These are phyloP conservation scores for Pseudevernia furfuracea DNA, from an alignment of 495 filamentous ascomycete genomes.

Conservation along the genomic window DNA sequence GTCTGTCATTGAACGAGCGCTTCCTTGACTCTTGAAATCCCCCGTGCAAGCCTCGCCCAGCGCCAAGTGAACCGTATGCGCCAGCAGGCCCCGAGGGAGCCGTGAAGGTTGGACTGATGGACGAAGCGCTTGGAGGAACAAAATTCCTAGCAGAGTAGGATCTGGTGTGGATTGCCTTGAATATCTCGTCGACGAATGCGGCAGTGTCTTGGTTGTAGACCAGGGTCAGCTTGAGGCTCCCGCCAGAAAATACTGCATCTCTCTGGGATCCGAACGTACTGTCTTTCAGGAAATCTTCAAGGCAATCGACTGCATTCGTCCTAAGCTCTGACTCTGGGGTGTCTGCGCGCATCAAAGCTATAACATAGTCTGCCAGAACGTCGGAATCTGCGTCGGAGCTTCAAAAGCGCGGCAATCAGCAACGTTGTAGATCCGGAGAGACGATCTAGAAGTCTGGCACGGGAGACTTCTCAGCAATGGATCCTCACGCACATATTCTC, in stretches of 20 bases:
- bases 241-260: not conserved
- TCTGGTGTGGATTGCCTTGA: slow-evolving; percentile 60
- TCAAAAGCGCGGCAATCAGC: slow-evolving; percentile 7
- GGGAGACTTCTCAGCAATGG: not conserved
- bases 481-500: slow-evolving; percentile 75
- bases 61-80: slow-evolving; percentile 25
- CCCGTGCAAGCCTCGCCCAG: slow-evolving; percentile 20
- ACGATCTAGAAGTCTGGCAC: not conserved
- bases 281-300: slow-evolving; percentile 83
- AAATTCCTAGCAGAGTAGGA: slow-evolving; percentile 51
- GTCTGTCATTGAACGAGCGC: slow-evolving; percentile 52
- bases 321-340: slow-evolving; percentile 66
- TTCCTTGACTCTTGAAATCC: slow-evolving; percentile 40
- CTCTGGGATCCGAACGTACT: slow-evolving; percentile 40
- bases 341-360: slow-evolving; percentile 80
- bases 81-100: slow-evolving; percentile 32
- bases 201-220: slow-evolving; percentile 48
- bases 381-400: slow-evolving; percentile 94
- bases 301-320: slow-evolving; percentile 63
- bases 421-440: not conserved
- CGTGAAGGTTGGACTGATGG: slow-evolving; percentile 18
- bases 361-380: slow-evolving; percentile 89
- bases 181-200: slow-evolving; percentile 78
- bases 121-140: slow-evolving; percentile 35
- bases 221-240: not conserved